Conservation (phyloP, 805 yeast genomes). For the Nematodospora valgi region DNA sequence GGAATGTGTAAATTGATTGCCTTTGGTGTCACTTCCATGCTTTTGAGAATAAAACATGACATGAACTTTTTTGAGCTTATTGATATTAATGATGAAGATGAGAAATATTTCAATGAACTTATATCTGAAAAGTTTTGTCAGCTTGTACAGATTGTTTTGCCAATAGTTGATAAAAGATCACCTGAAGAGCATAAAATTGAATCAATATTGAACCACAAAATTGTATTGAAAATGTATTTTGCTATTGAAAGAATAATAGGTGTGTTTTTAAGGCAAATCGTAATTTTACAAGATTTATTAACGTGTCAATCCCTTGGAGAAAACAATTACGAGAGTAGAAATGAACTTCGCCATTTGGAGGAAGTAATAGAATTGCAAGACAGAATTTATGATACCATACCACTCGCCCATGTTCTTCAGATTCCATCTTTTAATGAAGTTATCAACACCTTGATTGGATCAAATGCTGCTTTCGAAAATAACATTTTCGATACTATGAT, state of each 20-base stretch:
- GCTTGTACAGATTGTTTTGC: not conserved
- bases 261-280: constrained; percentile 28
- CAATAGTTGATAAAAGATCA: not conserved
- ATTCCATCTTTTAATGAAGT: constrained; percentile 23
- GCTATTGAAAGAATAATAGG: constrained; percentile 6
- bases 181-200: too few species aligned
- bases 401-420: constrained; percentile 21
- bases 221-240: constrained; percentile 2
- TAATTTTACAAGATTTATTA: constrained; percentile 31
- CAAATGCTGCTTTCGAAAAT: constrained; percentile 15
- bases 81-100: not conserved
- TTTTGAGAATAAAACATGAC: constrained; percentile 6
- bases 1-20: constrained; percentile 29
- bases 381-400: constrained; percentile 17
- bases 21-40: constrained; percentile 19
- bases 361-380: constrained; percentile 14
- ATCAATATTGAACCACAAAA: too few species aligned
- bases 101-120: not conserved
- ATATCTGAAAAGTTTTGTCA: not conserved
- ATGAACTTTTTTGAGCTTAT: not conserved
- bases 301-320: constrained; percentile 27
- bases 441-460: constrained; percentile 9
- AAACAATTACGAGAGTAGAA: constrained; percentile 15
- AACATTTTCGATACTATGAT: constrained; percentile 20
- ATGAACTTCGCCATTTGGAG: constrained; percentile 16